Conservation (phyloP, 768 basidiomycete species). For the Leccinum boreale region DNA sequence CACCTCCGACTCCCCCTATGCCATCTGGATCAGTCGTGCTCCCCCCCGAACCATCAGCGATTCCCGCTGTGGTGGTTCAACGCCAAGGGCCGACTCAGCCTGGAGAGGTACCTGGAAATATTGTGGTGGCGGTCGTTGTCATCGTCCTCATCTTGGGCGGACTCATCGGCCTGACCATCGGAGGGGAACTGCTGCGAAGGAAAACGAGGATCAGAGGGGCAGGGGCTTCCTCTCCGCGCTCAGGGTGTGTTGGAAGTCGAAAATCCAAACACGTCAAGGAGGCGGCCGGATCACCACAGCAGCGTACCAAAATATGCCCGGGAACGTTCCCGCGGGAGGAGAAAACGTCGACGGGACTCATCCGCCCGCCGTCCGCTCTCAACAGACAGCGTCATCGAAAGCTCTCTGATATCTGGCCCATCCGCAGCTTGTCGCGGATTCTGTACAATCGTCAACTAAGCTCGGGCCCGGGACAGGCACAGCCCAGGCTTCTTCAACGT, state of each 20-base stretch:
- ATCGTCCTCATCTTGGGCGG: constrained; percentile 26
- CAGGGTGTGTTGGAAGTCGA: constrained; percentile 1
- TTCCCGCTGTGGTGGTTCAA: neutral
- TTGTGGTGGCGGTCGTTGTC: constrained; percentile 21
- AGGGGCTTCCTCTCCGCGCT: neutral
- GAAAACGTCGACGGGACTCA: constrained; percentile 11
- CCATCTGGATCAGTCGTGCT: constrained; percentile 5
- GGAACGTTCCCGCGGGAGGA: constrained; percentile 14
- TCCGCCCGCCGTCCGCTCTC: constrained; percentile 13
- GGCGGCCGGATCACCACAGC: neutral
- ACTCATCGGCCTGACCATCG: constrained; percentile 25
- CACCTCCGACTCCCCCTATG: constrained; percentile 1
- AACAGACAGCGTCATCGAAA: constrained; percentile 12
- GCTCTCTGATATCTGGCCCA: constrained; percentile 20
- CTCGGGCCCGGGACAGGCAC: neutral
- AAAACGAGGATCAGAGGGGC: neutral
- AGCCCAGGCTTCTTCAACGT: neutral
- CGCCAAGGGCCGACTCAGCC: constrained; percentile 2
- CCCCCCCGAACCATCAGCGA: constrained; percentile 5
- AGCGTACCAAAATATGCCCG: neutral
- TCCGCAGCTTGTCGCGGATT: constrained; percentile 16
- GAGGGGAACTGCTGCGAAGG: constrained; percentile 26
- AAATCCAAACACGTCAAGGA: constrained; percentile 5
- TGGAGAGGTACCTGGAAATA: constrained; percentile 17
- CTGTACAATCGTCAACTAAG: constrained; percentile 7